These are phyloP conservation scores for Vigna mungo DNA, from an alignment of 306 rosid genomes.

Conservation along the genomic window DNA sequence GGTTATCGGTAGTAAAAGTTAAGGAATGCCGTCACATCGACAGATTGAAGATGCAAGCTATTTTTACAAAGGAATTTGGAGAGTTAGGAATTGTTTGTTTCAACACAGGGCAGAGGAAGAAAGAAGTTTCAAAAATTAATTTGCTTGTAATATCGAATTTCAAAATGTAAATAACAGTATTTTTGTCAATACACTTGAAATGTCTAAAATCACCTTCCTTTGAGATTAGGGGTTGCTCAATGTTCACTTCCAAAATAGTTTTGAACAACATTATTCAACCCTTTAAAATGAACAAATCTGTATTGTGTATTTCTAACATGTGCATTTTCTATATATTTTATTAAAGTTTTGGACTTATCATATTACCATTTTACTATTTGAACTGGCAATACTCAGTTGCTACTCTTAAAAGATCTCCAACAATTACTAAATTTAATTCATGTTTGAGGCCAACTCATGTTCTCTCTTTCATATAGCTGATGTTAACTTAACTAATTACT, in stretches of 20 bases:
- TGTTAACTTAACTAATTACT: background rate
- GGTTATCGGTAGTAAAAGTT: constrained; percentile 12
- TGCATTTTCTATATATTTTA: background rate
- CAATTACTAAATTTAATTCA: background rate
- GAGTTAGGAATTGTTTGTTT: background rate
- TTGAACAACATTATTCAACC: background rate
- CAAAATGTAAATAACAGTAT: no score
- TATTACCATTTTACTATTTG: background rate
- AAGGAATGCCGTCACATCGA: background rate
- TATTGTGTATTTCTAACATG: background rate
- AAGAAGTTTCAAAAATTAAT: no score
- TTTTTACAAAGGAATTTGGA: background rate
- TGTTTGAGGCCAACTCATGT: background rate
- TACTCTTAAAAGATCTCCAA: background rate
- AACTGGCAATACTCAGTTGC: background rate
- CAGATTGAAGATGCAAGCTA: constrained; percentile 18
- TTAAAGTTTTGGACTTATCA: constrained; percentile 15
- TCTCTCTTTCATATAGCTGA: background rate
- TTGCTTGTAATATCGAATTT: no score
- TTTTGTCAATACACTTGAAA: no score
- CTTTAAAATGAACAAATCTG: background rate
- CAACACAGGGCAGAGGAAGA: no score
- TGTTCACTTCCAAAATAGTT: background rate
- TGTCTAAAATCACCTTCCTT: no score
- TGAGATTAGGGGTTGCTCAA: constrained; percentile 6